Evolutionary conservation across 1,284 basidiomycete genomes (phyloP), one percentile per base, ranked within the genome.

Genomic region (Cryptococcus hybrid): DNA sequence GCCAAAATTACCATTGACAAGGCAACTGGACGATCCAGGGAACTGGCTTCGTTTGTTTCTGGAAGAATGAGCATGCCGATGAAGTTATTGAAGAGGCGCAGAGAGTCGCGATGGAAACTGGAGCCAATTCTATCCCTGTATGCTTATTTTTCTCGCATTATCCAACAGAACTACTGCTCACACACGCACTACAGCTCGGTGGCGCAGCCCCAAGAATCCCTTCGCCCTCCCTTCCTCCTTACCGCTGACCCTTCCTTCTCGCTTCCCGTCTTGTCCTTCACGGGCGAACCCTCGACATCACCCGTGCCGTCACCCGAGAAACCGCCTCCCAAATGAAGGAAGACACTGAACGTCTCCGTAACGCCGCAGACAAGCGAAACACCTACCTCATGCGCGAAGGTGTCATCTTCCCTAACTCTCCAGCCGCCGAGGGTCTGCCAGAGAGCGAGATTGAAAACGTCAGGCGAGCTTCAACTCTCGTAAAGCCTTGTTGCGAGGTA

Each of bases 31-130:
- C 87, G 92, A 50, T 92, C 93, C 37, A 84, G 92, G 96, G 96
- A 7, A 97, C 93, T 0, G 96, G 92, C 0, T 99, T 99, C 74
- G 92, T 89, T 0, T 98, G 93, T 76, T 98, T 96, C 80, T 98
- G 95, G 95, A 92, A 95, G 62, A 85, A 84, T 61, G 88, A 87
- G 59, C 89, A 95, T 62, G 95, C 94, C 3, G 88, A 95, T 67
- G 86, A 86, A 57, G 91, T 87, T 3, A 83, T 98, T 38, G 83
- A 85, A 52, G 89, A 92, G 71, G 89, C 92, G 49, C 86, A 90
- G 43, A 81, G 88, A 4, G 80, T 92, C 5, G 84, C 84, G 24
- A 70, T 80, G 46, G 88, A 90, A 75, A 78, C 77, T 8, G 78
- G 78, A 8, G 70, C 77, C 35, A 78, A 79, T 57, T 63, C 66